Evolutionary conservation across 2,329 filamentous ascomycete species (phyloP).

Genomic region (Blumeriella jaapii): DNA sequence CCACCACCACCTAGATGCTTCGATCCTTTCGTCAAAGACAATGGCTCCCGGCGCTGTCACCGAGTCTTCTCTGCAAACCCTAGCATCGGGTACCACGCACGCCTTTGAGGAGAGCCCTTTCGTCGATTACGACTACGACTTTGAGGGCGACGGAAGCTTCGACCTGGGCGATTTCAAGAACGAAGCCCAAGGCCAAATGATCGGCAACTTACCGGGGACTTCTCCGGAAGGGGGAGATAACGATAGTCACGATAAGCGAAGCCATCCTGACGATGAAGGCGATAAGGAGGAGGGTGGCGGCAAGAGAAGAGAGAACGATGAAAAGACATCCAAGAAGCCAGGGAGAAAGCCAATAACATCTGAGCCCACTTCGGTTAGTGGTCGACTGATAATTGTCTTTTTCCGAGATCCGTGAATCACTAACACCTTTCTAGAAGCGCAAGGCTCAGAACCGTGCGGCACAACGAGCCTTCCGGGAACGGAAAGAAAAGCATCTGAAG

Average conservation of each 20-base stretch:
- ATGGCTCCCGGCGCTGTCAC: conserved; percentile 39
- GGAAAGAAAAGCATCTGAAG: conserved; percentile 85
- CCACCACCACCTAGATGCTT: too few species aligned
- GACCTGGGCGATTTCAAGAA: conserved; percentile 41
- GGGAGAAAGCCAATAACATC: conserved; percentile 91
- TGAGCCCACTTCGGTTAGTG: conserved; percentile 86
- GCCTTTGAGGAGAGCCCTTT: conserved; percentile 67
- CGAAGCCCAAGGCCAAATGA: conserved; percentile 52
- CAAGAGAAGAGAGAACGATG: conserved; percentile 53
- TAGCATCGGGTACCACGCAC: conserved; percentile 34
- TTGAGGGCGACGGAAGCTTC: conserved; percentile 63
- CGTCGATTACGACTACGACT: conserved; percentile 70
- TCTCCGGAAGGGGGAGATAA: conserved; percentile 29
- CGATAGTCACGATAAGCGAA: conserved; percentile 57
- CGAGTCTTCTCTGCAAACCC: conserved; percentile 35
- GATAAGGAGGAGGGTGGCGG: conserved; percentile 58
- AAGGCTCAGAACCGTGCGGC: conserved; percentile 94
- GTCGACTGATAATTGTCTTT: conserved; percentile 16
- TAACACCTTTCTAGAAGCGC: too few species aligned
- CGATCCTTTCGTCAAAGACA: too few species aligned
- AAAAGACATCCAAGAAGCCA: conserved; percentile 87
- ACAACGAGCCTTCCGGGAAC: conserved; percentile 85
- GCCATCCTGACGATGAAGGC: conserved; percentile 57
- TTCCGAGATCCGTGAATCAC: conserved; percentile 14
- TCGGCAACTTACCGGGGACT: conserved; percentile 58